Conservation (phyloP, 441 rosid genomes). For the Pelargonium citronellum region DNA sequence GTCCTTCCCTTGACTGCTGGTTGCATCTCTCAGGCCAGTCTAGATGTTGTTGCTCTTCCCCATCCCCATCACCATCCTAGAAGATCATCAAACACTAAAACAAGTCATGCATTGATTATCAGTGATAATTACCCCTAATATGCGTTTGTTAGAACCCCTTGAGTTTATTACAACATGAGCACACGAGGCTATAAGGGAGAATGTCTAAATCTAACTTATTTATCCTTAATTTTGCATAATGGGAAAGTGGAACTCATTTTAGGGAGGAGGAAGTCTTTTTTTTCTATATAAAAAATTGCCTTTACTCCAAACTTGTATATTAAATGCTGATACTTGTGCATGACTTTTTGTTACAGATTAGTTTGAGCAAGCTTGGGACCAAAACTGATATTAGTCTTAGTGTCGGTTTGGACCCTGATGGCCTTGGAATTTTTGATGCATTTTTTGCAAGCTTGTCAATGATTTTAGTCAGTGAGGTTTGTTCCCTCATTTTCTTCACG, state of each 20-base stretch:
- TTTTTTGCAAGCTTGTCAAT: conserved; percentile 85
- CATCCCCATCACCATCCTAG: conserved; percentile 28
- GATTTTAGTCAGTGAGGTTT: conserved; percentile 93
- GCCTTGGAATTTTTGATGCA: conserved; percentile 86
- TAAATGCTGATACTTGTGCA: conserved; percentile 5
- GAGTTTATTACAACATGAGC: too few species aligned
- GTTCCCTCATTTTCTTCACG: conserved; percentile 17
- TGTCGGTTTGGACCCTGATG: conserved; percentile 50
- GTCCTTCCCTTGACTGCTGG: conserved; percentile 85
- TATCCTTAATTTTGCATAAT: too few species aligned
- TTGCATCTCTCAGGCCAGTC: conserved; percentile 82
- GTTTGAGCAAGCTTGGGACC: conserved; percentile 30
- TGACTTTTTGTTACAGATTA: conserved; percentile 36
- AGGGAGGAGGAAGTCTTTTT: too few species aligned
- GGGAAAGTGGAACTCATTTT: too few species aligned
- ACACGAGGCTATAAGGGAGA: too few species aligned
- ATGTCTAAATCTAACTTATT: too few species aligned
- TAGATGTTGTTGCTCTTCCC: conserved; percentile 42
- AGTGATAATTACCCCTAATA: too few species aligned
- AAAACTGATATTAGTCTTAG: conserved; percentile 27
- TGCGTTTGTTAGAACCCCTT: too few species aligned
- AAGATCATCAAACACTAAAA: conserved; percentile 16
- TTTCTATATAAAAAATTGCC: too few species aligned
- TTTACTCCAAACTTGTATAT: not conserved
- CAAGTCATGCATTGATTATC: too few species aligned